Conservation (phyloP, 148 eudicot species). For the Arctostaphylos glauca region DNA sequence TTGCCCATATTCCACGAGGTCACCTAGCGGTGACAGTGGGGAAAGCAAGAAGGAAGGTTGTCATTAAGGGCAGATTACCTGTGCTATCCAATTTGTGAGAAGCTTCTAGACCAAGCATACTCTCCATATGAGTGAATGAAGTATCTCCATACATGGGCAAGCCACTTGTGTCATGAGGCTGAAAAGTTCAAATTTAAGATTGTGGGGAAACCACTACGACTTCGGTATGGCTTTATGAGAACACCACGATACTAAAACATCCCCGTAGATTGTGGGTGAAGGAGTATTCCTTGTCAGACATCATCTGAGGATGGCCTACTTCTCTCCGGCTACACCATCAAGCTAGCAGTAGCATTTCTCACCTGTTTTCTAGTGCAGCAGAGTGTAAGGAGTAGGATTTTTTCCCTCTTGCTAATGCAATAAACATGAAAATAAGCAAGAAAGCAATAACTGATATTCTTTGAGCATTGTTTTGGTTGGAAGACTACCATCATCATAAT, state of each 20-base stretch:
- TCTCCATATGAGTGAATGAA: no score
- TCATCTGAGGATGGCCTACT: not conserved
- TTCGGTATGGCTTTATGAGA: not conserved
- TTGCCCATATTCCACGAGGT: not conserved
- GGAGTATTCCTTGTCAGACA: not conserved
- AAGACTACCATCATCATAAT: not conserved
- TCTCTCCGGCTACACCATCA: constrained; percentile 2
- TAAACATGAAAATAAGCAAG: not conserved
- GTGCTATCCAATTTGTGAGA: constrained; percentile 13
- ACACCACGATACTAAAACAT: not conserved
- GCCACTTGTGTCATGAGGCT: no score
- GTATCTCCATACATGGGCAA: no score
- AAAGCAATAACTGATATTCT: not conserved
- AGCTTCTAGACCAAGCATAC: not conserved
- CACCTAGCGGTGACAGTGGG: constrained; percentile 13
- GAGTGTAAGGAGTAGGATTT: not conserved
- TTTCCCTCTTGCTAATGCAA: not conserved
- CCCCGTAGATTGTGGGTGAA: not conserved
- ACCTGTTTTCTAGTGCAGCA: constrained; percentile 1
- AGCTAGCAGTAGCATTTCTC: not conserved
- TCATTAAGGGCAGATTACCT: constrained; percentile 10
- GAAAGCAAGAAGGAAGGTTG: constrained; percentile 5
- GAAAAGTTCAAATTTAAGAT: not conserved
- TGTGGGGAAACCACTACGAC: not conserved
- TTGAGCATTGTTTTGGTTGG: not conserved